A percentile compares a stretch with the other conserved stretches of the same genome.
Evolutionary conservation across 2,329 filamentous ascomycete species (phyloP).

Genomic region (Aspergillaceae sp.): DNA sequence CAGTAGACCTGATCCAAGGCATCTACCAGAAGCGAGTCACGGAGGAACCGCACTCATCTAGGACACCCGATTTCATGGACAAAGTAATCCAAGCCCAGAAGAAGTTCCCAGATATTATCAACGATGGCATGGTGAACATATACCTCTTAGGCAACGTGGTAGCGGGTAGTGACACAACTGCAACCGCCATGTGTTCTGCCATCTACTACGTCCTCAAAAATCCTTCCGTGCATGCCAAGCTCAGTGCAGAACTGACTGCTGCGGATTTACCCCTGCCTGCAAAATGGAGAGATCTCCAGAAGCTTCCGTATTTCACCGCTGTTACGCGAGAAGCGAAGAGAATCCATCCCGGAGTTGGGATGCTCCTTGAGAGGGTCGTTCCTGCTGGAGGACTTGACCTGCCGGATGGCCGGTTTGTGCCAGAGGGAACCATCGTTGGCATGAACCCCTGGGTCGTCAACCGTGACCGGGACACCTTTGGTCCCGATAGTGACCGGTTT

Average conservation of each 20-base stretch:
- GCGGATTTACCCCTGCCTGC: slow-evolving; percentile 9
- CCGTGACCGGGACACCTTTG: slow-evolving; percentile 59
- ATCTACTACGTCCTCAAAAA: slow-evolving; percentile 25
- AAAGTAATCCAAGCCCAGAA: slow-evolving; percentile 11
- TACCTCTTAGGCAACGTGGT: slow-evolving; percentile 18
- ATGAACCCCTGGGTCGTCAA: slow-evolving; percentile 70
- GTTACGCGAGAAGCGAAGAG: slow-evolving; percentile 10
- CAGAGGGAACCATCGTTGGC: slow-evolving; percentile 29
- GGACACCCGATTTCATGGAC: slow-evolving; percentile 11
- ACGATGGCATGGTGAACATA: slow-evolving; percentile 9
- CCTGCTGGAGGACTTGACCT: slow-evolving; percentile 4
- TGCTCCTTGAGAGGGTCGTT: neutral
- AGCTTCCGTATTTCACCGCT: slow-evolving; percentile 5
- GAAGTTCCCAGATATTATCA: slow-evolving; percentile 9
- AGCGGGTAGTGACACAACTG: slow-evolving; percentile 29
- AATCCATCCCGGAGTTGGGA: slow-evolving; percentile 4
- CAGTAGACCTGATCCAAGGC: neutral
- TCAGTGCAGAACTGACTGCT: slow-evolving; percentile 16
- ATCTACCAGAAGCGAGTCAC: neutral
- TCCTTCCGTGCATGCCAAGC: slow-evolving; percentile 12
- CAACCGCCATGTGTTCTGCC: slow-evolving; percentile 22
- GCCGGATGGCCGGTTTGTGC: slow-evolving; percentile 14
- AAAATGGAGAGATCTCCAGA: slow-evolving; percentile 2
- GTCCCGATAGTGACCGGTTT: slow-evolving; percentile 54
- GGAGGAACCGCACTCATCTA: neutral